phyloP scores from a whole-genome alignment of 495 filamentous ascomycete species.

The Daldinia loculata region DNA sequence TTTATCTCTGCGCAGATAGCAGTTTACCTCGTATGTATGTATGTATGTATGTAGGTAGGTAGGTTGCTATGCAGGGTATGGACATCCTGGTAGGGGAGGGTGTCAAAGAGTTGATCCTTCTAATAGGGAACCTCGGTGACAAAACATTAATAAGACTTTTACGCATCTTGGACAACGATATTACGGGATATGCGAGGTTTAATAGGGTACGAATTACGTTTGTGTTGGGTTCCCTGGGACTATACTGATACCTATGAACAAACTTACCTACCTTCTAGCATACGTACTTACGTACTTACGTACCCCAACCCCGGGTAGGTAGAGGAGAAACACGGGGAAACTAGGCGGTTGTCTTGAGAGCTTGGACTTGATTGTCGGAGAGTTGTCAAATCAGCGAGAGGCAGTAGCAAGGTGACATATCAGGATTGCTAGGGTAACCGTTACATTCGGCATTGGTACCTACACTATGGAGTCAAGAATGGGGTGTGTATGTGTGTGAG shows the following conservation, averaged over 20 bases:
- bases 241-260: not conserved
- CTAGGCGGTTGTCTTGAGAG: not conserved
- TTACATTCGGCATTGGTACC: not conserved
- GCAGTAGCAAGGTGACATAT: not conserved
- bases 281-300: too few species aligned
- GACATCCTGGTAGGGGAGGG: not conserved
- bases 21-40: too few species aligned
- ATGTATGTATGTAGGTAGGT: not conserved
- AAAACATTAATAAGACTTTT: not conserved
- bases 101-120: not conserved
- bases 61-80: constrained; percentile 1
- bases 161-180: not conserved
- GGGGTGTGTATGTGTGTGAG: not conserved
- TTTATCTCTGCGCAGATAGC: not conserved
- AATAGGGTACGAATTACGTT: not conserved
- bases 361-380: not conserved
- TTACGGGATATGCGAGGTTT: not conserved
- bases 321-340: too few species aligned
- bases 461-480: not conserved
- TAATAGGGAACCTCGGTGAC: not conserved
- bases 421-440: not conserved
- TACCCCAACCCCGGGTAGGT: too few species aligned
- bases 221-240: not conserved
- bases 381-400: not conserved
- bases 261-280: not conserved